These are phyloP conservation scores for Cephalotrichum gorgonifer DNA, from an alignment of 2,329 filamentous ascomycete genomes.

Conservation along the genomic window DNA sequence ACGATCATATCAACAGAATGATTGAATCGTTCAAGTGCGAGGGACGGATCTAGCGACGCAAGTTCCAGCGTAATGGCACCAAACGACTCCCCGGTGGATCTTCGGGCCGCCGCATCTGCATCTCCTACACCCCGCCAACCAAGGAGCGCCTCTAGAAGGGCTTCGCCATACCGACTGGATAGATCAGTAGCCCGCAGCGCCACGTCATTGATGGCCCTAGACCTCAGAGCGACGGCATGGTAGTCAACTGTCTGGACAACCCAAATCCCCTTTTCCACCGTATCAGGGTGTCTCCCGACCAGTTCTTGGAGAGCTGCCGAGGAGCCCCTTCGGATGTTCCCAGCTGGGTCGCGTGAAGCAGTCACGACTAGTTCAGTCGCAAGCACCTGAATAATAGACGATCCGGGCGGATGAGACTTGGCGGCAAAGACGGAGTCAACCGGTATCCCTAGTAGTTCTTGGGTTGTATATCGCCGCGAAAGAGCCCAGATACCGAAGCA, in stretches of 20 bases:
- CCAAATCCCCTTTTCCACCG: conserved; percentile 67
- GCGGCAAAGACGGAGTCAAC: conserved; percentile 31
- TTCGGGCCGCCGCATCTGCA: conserved; percentile 61
- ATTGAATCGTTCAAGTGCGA: conserved; percentile 17
- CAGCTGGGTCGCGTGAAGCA: conserved; percentile 77
- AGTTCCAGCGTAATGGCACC: conserved; percentile 43
- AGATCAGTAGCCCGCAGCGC: conserved; percentile 59
- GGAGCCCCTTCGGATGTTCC: conserved; percentile 85
- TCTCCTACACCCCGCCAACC: conserved; percentile 86
- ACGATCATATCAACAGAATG: conserved; percentile 30
- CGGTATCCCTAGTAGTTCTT: conserved; percentile 59
- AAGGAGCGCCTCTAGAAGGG: conserved; percentile 60
- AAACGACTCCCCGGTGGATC: conserved; percentile 60
- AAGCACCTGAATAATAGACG: conserved; percentile 61
- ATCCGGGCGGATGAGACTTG: conserved; percentile 20
- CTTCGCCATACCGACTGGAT: conserved; percentile 56
- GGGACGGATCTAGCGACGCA: conserved; percentile 13
- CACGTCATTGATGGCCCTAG: conserved; percentile 71
- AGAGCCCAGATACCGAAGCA: conserved; percentile 95
- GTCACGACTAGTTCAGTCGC: conserved; percentile 73
- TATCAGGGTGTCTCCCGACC: conserved; percentile 85
- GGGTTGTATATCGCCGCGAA: conserved; percentile 73
- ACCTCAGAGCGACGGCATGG: conserved; percentile 79
- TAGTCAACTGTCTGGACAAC: conserved; percentile 90
- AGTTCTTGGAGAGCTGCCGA: conserved; percentile 92